These are phyloP conservation scores for Apodospora peruviana DNA, from an alignment of 495 filamentous ascomycete species.

Conservation along the genomic window DNA sequence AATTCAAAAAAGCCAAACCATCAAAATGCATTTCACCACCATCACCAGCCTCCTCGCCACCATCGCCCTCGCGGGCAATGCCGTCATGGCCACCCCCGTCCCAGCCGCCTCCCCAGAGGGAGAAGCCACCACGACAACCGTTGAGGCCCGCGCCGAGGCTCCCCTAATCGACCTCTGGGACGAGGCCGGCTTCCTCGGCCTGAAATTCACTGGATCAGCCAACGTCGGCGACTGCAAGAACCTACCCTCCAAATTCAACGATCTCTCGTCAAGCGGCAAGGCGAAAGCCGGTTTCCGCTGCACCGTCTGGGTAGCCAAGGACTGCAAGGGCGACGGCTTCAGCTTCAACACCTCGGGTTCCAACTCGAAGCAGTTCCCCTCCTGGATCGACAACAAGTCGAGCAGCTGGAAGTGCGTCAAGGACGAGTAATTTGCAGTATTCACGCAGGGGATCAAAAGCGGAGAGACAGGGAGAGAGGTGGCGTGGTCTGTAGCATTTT, in stretches of 20 bases:
- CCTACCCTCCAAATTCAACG: slow-evolving; percentile 14
- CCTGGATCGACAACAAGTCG: slow-evolving; percentile 13
- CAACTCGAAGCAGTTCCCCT: neutral
- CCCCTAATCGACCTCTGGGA: slow-evolving; percentile 16
- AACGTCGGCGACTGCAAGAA: slow-evolving; percentile 11
- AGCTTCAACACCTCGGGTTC: neutral
- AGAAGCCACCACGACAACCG: neutral
- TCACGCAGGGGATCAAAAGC: too few species aligned
- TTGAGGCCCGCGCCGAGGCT: neutral
- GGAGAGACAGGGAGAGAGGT: too few species aligned
- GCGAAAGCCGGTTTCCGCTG: slow-evolving; percentile 12
- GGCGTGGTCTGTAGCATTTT: too few species aligned
- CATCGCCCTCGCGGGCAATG: neutral
- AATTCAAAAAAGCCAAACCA: neutral
- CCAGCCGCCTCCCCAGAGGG: neutral
- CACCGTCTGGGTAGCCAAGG: slow-evolving; percentile 15
- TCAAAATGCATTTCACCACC: slow-evolving; percentile 19
- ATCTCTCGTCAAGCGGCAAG: slow-evolving; percentile 9
- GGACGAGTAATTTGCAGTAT: too few species aligned
- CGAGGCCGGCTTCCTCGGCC: slow-evolving; percentile 43
- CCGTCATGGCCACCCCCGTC: neutral
- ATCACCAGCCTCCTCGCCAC: slow-evolving; percentile 4
- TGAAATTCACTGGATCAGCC: slow-evolving; percentile 29
- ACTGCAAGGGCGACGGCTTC: slow-evolving; percentile 13
- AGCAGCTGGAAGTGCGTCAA: slow-evolving; percentile 15